Evolutionary conservation across 1,284 basidiomycete genomes (phyloP).

Genomic region (Fomitopsis betulina): DNA sequence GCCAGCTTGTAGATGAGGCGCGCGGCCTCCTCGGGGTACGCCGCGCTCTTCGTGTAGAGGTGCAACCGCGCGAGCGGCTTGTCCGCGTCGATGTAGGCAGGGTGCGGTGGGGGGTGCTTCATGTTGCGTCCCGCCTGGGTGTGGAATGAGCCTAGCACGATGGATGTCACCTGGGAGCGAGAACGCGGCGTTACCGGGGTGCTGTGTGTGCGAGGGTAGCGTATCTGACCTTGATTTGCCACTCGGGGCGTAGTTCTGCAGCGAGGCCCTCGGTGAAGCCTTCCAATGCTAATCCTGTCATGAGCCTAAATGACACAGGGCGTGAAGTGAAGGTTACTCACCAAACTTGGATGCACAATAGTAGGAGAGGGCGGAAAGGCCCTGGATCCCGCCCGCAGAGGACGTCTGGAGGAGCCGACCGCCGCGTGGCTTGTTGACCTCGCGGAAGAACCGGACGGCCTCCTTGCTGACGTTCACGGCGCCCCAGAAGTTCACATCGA

Average conservation of each 20-base stretch:
- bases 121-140: constrained; percentile 1
- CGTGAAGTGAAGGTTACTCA: constrained; percentile 9
- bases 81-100: constrained; percentile 1
- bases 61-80: not conserved
- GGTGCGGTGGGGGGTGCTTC: not conserved
- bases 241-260: constrained; percentile 31
- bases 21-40: constrained; percentile 4
- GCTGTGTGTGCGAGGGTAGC: not conserved
- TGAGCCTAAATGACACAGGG: not conserved
- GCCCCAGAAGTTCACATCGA: constrained; percentile 25
- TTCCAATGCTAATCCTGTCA: constrained; percentile 18
- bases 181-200: constrained; percentile 2
- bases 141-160: constrained; percentile 7
- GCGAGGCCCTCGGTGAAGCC: constrained; percentile 29
- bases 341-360: constrained; percentile 30
- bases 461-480: constrained; percentile 17
- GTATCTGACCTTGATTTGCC: constrained; percentile 35
- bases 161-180: constrained; percentile 8
- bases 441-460: constrained; percentile 16
- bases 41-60: not conserved
- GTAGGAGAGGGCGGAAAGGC: constrained; percentile 22
- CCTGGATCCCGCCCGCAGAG: constrained; percentile 23
- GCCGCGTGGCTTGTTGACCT: constrained; percentile 27
- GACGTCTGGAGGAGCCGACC: constrained; percentile 30
- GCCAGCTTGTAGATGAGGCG: constrained; percentile 4